Conservation (phyloP, 768 basidiomycete genomes). For the Amanita inopinata region DNA sequence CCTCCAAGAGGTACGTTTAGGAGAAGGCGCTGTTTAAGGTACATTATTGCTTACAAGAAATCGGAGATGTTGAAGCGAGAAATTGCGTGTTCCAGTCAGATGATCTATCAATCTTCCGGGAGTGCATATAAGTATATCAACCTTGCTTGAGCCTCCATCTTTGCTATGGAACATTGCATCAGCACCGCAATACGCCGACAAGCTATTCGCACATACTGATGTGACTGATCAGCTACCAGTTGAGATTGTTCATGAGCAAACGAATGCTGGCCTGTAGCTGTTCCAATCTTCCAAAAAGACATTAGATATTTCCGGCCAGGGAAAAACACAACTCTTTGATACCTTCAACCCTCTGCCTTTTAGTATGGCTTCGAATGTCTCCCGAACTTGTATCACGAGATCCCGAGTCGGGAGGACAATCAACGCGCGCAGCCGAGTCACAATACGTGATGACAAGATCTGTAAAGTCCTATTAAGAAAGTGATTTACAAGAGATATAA, state of each 20-base stretch:
- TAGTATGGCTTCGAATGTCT: slow-evolving; percentile 78
- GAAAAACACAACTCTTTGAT: not conserved
- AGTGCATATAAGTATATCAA: slow-evolving; percentile 93
- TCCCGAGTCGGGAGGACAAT: slow-evolving; percentile 92
- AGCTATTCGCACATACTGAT: slow-evolving; percentile 30
- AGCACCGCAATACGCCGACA: not conserved
- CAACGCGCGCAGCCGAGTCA: slow-evolving; percentile 81
- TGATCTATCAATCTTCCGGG: slow-evolving; percentile 95
- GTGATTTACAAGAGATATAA: not conserved
- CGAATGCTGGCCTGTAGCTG: slow-evolving; percentile 88
- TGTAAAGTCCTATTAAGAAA: slow-evolving; percentile 21
- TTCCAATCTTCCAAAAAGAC: slow-evolving; percentile 43
- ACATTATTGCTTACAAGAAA: slow-evolving; percentile 57
- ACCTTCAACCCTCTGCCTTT: slow-evolving; percentile 88
- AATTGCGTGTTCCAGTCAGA: slow-evolving; percentile 77
- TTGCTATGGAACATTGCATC: slow-evolving; percentile 34
- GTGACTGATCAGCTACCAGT: slow-evolving; percentile 52
- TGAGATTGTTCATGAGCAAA: slow-evolving; percentile 87
- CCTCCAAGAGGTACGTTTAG: slow-evolving; percentile 30
- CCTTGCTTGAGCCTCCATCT: slow-evolving; percentile 79
- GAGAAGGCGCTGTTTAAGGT: slow-evolving; percentile 7
- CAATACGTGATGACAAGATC: slow-evolving; percentile 62
- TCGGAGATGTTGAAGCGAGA: slow-evolving; percentile 90
- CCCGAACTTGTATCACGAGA: slow-evolving; percentile 83
- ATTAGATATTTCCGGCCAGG: not conserved